phyloP scores from a whole-genome alignment of 2,329 filamentous ascomycete species.

The Escovopsis weberi region DNA sequence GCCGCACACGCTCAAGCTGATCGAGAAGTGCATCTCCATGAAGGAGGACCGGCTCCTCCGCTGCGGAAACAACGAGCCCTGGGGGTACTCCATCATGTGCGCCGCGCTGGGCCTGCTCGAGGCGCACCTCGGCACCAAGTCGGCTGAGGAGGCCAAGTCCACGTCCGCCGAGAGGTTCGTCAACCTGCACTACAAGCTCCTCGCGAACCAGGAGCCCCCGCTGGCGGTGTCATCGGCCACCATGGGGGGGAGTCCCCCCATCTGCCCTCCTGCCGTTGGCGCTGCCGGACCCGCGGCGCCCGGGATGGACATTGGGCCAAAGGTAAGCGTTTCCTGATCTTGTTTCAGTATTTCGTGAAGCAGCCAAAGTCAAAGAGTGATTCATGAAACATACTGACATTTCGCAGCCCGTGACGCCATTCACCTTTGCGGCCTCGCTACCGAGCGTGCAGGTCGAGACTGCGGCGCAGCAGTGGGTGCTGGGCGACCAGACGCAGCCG shows the following conservation, averaged over 20 bases:
- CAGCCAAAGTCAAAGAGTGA: background rate
- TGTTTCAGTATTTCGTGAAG: background rate
- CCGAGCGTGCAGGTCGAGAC: conserved; percentile 21
- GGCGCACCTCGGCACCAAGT: conserved; percentile 43
- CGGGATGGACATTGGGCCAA: conserved; percentile 22
- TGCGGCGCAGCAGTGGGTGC: conserved; percentile 19
- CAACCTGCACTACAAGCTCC: conserved; percentile 40
- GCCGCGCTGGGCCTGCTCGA: conserved; percentile 44
- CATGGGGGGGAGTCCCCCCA: conserved; percentile 7
- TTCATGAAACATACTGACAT: conserved; percentile 13
- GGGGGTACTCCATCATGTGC: conserved; percentile 51
- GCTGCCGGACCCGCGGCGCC: conserved; percentile 14
- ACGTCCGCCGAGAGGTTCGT: conserved; percentile 45
- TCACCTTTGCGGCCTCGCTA: conserved; percentile 22
- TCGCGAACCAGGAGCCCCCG: conserved; percentile 37
- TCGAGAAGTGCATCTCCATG: conserved; percentile 45
- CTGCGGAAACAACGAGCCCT: conserved; percentile 50
- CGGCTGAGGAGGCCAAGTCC: conserved; percentile 41
- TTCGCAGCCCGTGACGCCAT: conserved; percentile 27
- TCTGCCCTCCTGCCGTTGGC: conserved; percentile 4
- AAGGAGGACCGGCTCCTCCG: conserved; percentile 46
- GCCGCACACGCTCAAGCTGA: conserved; percentile 43
- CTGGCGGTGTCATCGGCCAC: conserved; percentile 13
- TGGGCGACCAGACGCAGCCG: conserved; percentile 19
- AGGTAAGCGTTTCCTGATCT: conserved; percentile 18